Conservation (phyloP, 179 eudicot genomes). For the Heliamphora pulchella region DNA sequence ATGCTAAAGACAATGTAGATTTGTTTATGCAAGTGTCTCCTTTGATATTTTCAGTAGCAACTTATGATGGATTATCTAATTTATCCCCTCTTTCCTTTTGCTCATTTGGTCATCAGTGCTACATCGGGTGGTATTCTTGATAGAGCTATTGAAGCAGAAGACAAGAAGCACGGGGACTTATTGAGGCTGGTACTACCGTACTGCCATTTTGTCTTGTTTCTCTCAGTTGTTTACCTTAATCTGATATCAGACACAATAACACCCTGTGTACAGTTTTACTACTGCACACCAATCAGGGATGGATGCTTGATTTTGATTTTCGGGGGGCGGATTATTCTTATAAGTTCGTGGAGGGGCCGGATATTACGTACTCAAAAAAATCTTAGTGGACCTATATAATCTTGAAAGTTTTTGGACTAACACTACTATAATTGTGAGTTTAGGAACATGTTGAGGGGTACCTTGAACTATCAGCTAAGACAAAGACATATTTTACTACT, state of each 20-base stretch:
- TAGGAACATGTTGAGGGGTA: slow-evolving; percentile 60
- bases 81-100: slow-evolving; percentile 3
- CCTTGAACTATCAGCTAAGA: slow-evolving; percentile 57
- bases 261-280: not conserved
- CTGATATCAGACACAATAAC: not conserved
- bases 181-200: slow-evolving; percentile 94
- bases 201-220: not conserved
- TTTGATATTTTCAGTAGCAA: not conserved
- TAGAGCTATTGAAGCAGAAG: slow-evolving; percentile 95
- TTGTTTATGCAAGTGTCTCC: not conserved
- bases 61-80: slow-evolving; percentile 10
- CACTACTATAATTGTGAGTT: no score
- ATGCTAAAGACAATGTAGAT: not conserved
- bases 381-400: no score
- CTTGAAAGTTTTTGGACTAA: no score
- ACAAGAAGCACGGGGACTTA: slow-evolving; percentile 83
- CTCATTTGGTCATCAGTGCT: slow-evolving; percentile 46
- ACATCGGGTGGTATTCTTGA: slow-evolving; percentile 92
- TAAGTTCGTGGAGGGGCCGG: no score
- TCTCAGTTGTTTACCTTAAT: not conserved
- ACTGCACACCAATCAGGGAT: no score
- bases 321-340: no score
- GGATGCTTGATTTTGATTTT: no score
- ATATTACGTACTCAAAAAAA: no score
- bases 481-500: slow-evolving; percentile 46